Evolutionary conservation across 208 protist species (phyloP), one percentile per base, ranked within the genome.

Genomic region (Trypanosoma mega): DNA sequence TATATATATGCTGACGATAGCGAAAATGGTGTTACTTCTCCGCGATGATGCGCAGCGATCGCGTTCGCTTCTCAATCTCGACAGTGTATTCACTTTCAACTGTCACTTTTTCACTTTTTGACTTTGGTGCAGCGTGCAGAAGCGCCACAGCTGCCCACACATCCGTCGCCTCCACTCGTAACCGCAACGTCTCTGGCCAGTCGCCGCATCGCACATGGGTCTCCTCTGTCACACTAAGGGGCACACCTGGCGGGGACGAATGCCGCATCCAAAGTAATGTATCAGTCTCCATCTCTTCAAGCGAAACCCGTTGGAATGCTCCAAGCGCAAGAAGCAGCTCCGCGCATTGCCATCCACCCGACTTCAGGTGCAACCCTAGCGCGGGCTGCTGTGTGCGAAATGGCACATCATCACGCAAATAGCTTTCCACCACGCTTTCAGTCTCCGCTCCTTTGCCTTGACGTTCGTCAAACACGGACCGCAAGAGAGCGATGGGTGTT

Each of bases 241-340:
- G 53, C 26, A 12, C 9, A 2, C 53, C 53, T 16, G 18, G 2
- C 21, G 39, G 37, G 18, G 53, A 48, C 8, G 18, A 49, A 11
- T 29, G 12, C 16, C 14, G 8, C 2, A 27, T 30, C 53, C 53
- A 59, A 4, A 59, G 23, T 1, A 48, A 4, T 1, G 6, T 9
- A 4, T 27, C 37, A 34, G 53, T 59, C 24, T 21, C 11, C 39
- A 14, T 23, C 18, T 59, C 53, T 1, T 8, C n/a, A 9, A 59
- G 26, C n/a, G 23, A 16, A 12, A 59, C 39, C 14, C 48, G 55
- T 18, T 26, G 29, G 8, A 62, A 29, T 2, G 43, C 11, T 7
- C 29, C 24, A 6, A 62, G 26, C n/a, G 55, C 55, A 27, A 62
- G 51, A 29, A 48, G 14, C 31, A 62, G 41, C 18, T 39, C 27